Percentiles rank a stretch among this genome's conserved stretches.
Evolutionary conservation across 164 flowering plant species (phyloP).

Genomic region (Cinnamomum chago): DNA sequence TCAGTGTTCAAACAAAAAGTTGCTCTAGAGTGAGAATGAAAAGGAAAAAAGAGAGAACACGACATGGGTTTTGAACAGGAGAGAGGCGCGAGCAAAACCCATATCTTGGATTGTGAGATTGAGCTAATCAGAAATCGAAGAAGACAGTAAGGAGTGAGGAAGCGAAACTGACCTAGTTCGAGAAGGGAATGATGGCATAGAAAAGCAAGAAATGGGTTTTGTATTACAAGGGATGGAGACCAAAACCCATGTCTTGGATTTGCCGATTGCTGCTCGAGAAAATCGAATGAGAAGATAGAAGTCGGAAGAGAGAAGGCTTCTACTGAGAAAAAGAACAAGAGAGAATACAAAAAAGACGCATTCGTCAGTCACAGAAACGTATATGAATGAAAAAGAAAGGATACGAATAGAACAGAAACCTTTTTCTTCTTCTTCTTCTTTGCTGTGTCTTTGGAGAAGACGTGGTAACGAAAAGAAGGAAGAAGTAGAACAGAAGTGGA

Average conservation of each 20-base stretch:
- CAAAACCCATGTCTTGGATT: slow-evolving; percentile 13
- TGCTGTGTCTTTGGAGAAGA: not conserved
- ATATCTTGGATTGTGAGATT: not conserved
- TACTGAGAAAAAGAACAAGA: not conserved
- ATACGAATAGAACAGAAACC: not conserved
- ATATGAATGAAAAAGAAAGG: too few species aligned
- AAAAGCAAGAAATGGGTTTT: slow-evolving; percentile 13
- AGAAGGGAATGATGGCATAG: not conserved
- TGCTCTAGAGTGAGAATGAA: not conserved
- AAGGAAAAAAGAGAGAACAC: not conserved
- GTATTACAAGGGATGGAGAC: not conserved
- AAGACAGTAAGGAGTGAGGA: not conserved
- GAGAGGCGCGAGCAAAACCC: not conserved
- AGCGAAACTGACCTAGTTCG: not conserved
- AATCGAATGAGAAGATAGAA: not conserved
- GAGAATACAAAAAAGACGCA: not conserved
- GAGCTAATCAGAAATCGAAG: not conserved
- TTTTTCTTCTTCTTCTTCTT: too few species aligned
- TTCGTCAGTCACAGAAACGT: too few species aligned
- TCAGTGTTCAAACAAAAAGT: not conserved
- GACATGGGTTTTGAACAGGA: slow-evolving; percentile 3
- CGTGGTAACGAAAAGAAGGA: not conserved
- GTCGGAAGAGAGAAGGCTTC: not conserved
- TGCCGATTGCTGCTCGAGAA: not conserved
- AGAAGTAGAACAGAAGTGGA: not conserved